Evolutionary conservation across 352 stramenopile genomes (phyloP), one percentile per base, ranked within the genome.

Genomic region (Pythium volutum): DNA sequence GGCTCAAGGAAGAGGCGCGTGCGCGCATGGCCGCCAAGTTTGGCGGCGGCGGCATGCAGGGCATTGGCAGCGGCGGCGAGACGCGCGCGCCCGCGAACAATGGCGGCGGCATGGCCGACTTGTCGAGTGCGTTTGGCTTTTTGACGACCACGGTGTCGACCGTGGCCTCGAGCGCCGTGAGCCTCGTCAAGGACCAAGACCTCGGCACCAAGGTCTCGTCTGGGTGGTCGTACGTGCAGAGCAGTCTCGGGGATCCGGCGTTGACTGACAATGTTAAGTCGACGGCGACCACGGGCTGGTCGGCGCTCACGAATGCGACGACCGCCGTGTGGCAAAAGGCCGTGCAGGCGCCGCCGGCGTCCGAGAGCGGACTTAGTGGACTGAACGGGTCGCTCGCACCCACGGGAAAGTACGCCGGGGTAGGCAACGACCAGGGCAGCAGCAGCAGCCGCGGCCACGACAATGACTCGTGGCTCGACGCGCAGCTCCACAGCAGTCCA

Each of bases 21-120:
- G 80, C 84, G 26, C 78, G 84, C 20, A 93, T 93, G 84, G 73
- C 79, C 42, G 80, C 80, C 50, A 93, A 93, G 66, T 93, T 93
- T 43, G 84, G 84, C 23, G 61, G 50, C n/a, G 72, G 73, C 18
- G 84, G 84, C 22, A 82, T 93, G 73, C 79, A 91, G 65, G 84
- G 84, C 25, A 93, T 93, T 52, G 84, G 84, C 53, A 91, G 80
- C 54, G 59, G 79, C 42, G 84, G 80, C 23, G 78, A 89, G 58
- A 81, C 78, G 31, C 71, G 79, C 27, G 77, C 77, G 22, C 74
- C 77, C 3, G 45, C 63, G 10, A 55, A 49, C 43, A 62, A 66
- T 25, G 71, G 77, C 25, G 71, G 77, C 22, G 75, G 75, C 48
- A 64, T 87, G 18, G 57, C 67, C 45, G 84, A 93, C 31, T 59